A percentile compares a stretch with the other conserved stretches of the same genome.
These are phyloP conservation scores for Candida vaughaniae DNA, from an alignment of 805 yeast genomes.

Conservation along the genomic window DNA sequence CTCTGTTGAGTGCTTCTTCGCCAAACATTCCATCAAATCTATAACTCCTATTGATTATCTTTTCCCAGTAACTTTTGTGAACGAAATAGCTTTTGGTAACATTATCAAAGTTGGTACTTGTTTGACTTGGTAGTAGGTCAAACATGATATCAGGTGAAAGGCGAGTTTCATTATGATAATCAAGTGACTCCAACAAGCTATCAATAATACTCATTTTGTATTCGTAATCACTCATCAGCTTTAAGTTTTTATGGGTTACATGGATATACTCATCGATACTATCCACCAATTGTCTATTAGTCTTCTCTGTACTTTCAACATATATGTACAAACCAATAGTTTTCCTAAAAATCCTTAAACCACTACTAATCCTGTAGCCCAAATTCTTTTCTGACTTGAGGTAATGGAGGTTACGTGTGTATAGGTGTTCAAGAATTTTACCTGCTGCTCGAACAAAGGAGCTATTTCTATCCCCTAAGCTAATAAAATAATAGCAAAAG, in stretches of 20 bases:
- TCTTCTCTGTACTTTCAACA: constrained; percentile 11
- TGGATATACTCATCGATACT: constrained; percentile 11
- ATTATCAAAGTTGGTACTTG: constrained; percentile 24
- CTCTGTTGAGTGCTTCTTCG: constrained; percentile 33
- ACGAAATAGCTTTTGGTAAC: constrained; percentile 15
- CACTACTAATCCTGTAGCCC: constrained; percentile 11
- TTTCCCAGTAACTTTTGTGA: constrained; percentile 52
- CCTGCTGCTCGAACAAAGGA: constrained; percentile 4
- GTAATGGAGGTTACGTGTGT: constrained; percentile 1
- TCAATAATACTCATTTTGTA: constrained; percentile 3
- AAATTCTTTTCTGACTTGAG: constrained; percentile 7
- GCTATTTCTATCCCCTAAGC: constrained; percentile 10
- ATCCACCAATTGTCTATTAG: neutral
- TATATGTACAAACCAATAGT: constrained; percentile 14
- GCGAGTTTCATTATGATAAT: neutral
- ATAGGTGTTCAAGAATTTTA: constrained; percentile 8
- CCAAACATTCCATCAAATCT: constrained; percentile 33
- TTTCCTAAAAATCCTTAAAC: constrained; percentile 10
- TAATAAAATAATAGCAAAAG: constrained; percentile 7
- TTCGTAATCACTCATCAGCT: neutral
- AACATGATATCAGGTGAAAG: constrained; percentile 23
- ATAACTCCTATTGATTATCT: constrained; percentile 45
- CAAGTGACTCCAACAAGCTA: constrained; percentile 5
- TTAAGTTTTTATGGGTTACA: neutral
- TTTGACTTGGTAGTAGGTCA: constrained; percentile 22